These are phyloP conservation scores for Corymbia maculata DNA, from an alignment of 345 rosid species.

Conservation along the genomic window DNA sequence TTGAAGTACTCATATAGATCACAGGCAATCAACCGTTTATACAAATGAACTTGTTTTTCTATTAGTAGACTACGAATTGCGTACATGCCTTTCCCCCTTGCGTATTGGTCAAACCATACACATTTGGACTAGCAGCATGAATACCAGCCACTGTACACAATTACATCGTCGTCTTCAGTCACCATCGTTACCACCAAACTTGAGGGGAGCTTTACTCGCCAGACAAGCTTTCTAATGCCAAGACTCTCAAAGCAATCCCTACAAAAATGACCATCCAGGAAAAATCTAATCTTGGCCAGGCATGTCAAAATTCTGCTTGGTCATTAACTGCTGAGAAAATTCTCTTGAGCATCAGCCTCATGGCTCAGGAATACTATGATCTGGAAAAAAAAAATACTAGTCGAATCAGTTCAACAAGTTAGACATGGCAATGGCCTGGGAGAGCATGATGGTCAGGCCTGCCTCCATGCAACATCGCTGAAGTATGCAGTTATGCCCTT, in stretches of 20 bases:
- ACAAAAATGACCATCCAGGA: neutral
- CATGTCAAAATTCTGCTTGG: neutral
- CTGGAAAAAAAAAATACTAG: neutral
- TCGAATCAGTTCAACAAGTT: neutral
- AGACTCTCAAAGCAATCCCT: neutral
- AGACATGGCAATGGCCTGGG: neutral
- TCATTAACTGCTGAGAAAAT: neutral
- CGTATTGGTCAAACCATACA: neutral
- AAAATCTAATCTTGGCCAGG: neutral
- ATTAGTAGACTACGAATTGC: neutral
- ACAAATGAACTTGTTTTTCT: neutral
- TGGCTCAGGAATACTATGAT: neutral
- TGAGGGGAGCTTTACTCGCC: neutral
- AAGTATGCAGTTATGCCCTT: slow-evolving; percentile 19
- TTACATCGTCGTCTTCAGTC: neutral
- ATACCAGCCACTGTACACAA: neutral
- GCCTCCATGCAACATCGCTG: neutral
- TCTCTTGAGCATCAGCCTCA: neutral
- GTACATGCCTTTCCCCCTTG: neutral
- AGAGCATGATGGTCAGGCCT: neutral
- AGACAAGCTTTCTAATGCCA: neutral
- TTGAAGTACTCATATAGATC: neutral
- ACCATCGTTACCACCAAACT: neutral
- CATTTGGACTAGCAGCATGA: neutral
- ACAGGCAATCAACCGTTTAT: neutral